A percentile compares a stretch with the other conserved stretches of the same genome.
These are phyloP conservation scores for Solidago caesia DNA, from an alignment of 129 eudicot species.

Conservation along the genomic window DNA sequence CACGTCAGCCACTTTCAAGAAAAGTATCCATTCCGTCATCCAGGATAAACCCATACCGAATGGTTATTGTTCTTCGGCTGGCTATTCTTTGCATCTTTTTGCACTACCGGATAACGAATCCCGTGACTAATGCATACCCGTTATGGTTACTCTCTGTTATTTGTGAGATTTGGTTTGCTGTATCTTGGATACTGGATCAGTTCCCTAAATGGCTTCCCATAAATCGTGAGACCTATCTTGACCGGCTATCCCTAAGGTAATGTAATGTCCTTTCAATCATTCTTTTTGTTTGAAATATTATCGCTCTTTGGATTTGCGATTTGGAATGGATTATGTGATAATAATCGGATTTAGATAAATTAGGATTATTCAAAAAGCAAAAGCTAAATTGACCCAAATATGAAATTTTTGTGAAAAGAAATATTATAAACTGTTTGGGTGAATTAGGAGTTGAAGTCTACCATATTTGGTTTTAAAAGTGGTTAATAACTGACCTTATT, in stretches of 20 bases:
- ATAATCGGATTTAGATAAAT: background rate
- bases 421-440: background rate
- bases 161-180: conserved; percentile 97
- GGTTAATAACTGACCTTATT: background rate
- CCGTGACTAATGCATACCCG: conserved; percentile 78
- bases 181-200: conserved; percentile 99
- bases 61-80: conserved; percentile 92
- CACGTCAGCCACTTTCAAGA: conserved; percentile 96
- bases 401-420: background rate
- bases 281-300: background rate
- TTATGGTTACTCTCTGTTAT: conserved; percentile 94
- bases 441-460: background rate
- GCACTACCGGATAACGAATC: conserved; percentile 93
- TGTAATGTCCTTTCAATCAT: conserved; percentile 1
- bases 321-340: background rate
- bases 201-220: conserved; percentile 99
- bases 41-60: conserved; percentile 91
- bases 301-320: background rate
- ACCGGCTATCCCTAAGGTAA: conserved; percentile 85
- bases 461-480: background rate
- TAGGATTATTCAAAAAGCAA: background rate
- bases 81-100: conserved; percentile 77
- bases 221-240: conserved; percentile 97
- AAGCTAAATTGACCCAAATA: background rate
- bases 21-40: conserved; percentile 96